A percentile compares a stretch with the other conserved stretches of the same genome.
phyloP scores from a whole-genome alignment of 1,139 yeast genomes.

The Saccharomyces hybrid region DNA sequence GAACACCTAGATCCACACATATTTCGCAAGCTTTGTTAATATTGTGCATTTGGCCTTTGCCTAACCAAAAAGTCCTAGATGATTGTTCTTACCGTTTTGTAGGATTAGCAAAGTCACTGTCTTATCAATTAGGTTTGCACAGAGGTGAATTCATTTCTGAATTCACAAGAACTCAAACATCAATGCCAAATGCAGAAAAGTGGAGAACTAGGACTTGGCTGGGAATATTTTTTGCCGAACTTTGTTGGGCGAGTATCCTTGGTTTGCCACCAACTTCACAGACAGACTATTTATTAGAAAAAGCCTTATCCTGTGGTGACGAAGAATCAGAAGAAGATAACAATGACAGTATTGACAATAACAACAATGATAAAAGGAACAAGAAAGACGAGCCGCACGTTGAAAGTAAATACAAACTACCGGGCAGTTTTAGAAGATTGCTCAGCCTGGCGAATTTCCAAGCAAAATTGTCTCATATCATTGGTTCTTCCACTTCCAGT shows the following conservation, averaged over 20 bases:
- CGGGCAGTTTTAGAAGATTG: constrained; percentile 64
- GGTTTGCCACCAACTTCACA: constrained; percentile 86
- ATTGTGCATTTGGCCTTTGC: constrained; percentile 85
- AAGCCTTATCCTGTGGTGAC: constrained; percentile 55
- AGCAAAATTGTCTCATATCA: constrained; percentile 71
- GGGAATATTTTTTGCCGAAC: constrained; percentile 80
- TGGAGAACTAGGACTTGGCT: constrained; percentile 96
- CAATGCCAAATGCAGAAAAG: constrained; percentile 82
- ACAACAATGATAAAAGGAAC: constrained; percentile 5
- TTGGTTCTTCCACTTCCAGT: constrained; percentile 83
- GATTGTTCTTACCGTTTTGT: constrained; percentile 86
- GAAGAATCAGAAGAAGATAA: constrained; percentile 12
- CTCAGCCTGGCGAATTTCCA: constrained; percentile 75
- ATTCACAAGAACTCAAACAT: constrained; percentile 82
- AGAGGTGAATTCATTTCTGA: constrained; percentile 89
- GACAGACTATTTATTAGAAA: constrained; percentile 75
- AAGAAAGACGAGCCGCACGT: background rate
- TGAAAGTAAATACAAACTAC: constrained; percentile 37
- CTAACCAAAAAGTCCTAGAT: constrained; percentile 86
- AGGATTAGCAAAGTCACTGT: constrained; percentile 77
- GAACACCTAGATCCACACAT: constrained; percentile 90
- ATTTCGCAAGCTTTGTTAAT: constrained; percentile 83
- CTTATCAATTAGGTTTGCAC: constrained; percentile 86
- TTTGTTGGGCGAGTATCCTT: constrained; percentile 81
- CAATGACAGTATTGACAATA: background rate